phyloP scores from a whole-genome alignment of 78 protist species.

The Corallochytrium limacisporum region DNA sequence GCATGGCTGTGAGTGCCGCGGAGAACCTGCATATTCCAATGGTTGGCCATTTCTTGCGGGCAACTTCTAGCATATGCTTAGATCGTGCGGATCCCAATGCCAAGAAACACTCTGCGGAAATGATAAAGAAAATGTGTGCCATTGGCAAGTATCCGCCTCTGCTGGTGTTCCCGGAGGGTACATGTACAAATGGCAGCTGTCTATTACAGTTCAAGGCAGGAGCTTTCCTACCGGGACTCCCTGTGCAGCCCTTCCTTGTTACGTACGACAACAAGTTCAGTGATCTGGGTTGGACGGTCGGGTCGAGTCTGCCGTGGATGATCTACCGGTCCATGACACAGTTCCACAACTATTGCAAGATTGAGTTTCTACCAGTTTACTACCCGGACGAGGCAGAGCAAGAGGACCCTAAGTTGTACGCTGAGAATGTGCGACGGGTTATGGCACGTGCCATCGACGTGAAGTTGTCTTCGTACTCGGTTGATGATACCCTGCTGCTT shows the following conservation, averaged over 20 bases:
- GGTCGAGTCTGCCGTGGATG: not conserved
- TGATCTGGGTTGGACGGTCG: not conserved
- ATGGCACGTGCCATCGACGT: not conserved
- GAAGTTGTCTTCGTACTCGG: not conserved
- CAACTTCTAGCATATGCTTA: not conserved
- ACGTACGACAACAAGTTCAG: conserved; percentile 1
- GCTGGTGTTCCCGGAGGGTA: conserved; percentile 47
- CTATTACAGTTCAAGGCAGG: conserved; percentile 31
- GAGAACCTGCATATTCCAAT: not conserved
- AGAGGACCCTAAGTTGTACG: not conserved
- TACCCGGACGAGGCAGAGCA: not conserved
- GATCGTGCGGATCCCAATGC: not conserved
- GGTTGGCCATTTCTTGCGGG: not conserved
- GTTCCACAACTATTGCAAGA: not conserved
- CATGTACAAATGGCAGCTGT: conserved; percentile 17
- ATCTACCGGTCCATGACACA: not conserved
- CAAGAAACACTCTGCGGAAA: not conserved
- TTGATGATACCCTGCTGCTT: not conserved
- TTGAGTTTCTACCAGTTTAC: not conserved
- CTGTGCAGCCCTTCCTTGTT: conserved; percentile 45
- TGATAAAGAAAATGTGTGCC: not conserved
- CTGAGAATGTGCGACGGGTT: conserved; percentile 1
- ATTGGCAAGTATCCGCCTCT: not conserved
- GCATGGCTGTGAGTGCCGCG: not conserved
- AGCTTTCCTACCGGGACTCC: conserved; percentile 28